Conservation (phyloP, 148 eudicot species). For the Spergularia bocconei region DNA sequence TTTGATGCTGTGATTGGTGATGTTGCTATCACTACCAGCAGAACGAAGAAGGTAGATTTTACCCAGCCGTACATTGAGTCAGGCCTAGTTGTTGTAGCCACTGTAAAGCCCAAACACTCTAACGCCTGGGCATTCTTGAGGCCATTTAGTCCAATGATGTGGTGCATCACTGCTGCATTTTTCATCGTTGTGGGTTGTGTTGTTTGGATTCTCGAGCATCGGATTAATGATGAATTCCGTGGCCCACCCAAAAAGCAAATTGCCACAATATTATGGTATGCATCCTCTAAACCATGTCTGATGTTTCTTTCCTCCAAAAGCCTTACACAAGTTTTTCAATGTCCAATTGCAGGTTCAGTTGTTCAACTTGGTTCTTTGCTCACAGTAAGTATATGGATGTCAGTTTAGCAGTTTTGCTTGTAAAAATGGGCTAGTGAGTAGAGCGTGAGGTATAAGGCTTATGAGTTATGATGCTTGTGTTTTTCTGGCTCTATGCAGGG, state of each 20-base stretch:
- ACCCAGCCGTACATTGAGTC: constrained; percentile 35
- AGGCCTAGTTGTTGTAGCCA: constrained; percentile 29
- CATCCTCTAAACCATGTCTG: not conserved
- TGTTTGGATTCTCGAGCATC: constrained; percentile 33
- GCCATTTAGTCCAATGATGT: constrained; percentile 30
- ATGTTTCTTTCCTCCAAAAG: not conserved
- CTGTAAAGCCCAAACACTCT: constrained; percentile 9
- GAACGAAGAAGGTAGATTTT: constrained; percentile 34
- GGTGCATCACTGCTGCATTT: constrained; percentile 24
- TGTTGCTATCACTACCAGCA: constrained; percentile 41
- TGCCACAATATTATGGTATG: constrained; percentile 30
- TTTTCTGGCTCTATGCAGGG: constrained; percentile 14
- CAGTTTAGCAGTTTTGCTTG: not conserved
- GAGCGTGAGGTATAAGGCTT: not conserved
- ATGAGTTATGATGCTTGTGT: not conserved
- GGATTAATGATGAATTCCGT: constrained; percentile 29
- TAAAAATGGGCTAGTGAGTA: not conserved
- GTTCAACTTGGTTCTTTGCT: constrained; percentile 35
- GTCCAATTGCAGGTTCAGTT: constrained; percentile 18
- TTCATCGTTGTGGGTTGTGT: constrained; percentile 28
- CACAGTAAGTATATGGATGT: constrained; percentile 22
- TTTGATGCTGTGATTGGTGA: constrained; percentile 54
- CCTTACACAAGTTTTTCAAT: not conserved
- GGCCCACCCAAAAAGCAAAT: constrained; percentile 32
- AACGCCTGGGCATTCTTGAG: constrained; percentile 32